Base-by-base conservation (phyloP, 2,329 filamentous ascomycete genomes). In the Nakataea oryzae region DNA sequence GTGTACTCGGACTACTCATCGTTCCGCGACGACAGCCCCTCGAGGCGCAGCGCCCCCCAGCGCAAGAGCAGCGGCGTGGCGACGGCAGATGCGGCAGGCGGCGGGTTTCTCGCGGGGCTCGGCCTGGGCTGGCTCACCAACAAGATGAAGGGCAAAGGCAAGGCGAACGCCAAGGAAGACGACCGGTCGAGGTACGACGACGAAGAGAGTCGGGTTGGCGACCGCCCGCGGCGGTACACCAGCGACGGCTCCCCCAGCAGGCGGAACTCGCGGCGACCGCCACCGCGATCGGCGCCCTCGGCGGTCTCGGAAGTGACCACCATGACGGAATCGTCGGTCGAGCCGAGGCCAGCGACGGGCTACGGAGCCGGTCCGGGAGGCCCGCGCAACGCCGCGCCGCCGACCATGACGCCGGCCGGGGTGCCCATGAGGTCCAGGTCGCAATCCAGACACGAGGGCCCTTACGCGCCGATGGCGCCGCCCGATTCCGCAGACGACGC, bases 101-200 rank as follows among this genome's bases (percentile, higher is more conserved):
- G 87, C 66, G 83, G 83, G 1, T 67, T 85, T 17, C 69, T 87
- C 59, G 86, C 83, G 11, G 79, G 86, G 2, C 73, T 90, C 29
- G 88, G 88, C 2, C 76, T 88, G 41, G 89, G 88, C 11, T 89
- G 87, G 77, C 75, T 92, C 58, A 83, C 84, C 8, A 87, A 83
- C 74, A 83, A 84, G 71, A 80, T 89, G 71, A 84, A 81, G 66
- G 79, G 86, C 72, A 84, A 81, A 66, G 79, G 86, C 72, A 74
- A 85, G 67, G 71, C 79, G 70, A 78, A 83, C 66, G 72, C 79
- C 71, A 75, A 81, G 70, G 79, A 87, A 71, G 75, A 83, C 66
- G 75, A 79, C 30, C 75, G 75, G 60, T 70, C 76, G 63, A 77
- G 69, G 64, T 75, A 75, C 61, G 81, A 81, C 64, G 81, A 79